Percentiles rank a stretch among this genome's conserved stretches.
Conservation (phyloP, 495 filamentous ascomycete species). For the Penicillium taxi region DNA sequence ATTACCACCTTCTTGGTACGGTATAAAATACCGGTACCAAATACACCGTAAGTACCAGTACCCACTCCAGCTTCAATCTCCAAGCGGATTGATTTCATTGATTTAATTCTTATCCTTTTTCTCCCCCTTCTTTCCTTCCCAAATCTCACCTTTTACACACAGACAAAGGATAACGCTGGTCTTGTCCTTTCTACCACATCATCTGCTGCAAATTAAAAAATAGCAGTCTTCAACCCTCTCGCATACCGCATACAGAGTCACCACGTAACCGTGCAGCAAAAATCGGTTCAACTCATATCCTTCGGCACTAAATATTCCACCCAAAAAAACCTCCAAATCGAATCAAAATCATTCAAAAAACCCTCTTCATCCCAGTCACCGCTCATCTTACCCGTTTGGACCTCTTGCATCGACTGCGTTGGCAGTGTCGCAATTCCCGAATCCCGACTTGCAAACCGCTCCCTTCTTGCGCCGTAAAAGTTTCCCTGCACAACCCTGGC, state of each 20-base stretch:
- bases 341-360: conserved; percentile 22
- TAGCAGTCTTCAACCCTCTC: conserved; percentile 15
- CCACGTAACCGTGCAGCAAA: conserved; percentile 41
- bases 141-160: too few species aligned
- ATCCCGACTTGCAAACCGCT: conserved; percentile 16
- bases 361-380: conserved; percentile 26
- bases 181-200: conserved; percentile 16
- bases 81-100: conserved; percentile 22
- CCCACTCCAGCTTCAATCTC: conserved; percentile 27
- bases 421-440: conserved; percentile 30
- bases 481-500: conserved; percentile 21
- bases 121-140: conserved; percentile 3
- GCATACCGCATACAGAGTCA: conserved; percentile 25
- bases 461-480: conserved; percentile 19
- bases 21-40: conserved; percentile 4
- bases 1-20: too few species aligned
- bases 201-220: conserved; percentile 13
- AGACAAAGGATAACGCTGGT: conserved; percentile 22
- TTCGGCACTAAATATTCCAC: background rate
- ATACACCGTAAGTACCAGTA: conserved; percentile 17
- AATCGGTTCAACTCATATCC: conserved; percentile 25
- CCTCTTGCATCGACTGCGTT: conserved; percentile 38
- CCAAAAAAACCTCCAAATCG: conserved; percentile 8
- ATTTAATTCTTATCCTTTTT: conserved; percentile 21
- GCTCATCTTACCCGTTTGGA: conserved; percentile 36